Base-by-base conservation (phyloP, 2,329 filamentous ascomycete species). In the Eurotiales sp. region DNA sequence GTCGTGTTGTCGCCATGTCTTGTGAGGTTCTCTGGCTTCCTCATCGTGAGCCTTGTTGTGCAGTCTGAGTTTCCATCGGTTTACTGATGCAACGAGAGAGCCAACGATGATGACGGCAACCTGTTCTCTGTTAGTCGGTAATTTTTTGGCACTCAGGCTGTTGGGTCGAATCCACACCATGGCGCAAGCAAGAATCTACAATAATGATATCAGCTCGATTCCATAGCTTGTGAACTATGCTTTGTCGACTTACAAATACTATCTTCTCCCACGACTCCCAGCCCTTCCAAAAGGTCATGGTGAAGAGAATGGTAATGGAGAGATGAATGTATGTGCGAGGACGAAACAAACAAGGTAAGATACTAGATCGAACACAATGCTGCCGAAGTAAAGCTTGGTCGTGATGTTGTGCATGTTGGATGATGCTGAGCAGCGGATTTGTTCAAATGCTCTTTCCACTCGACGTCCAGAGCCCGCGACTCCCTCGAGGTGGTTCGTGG, bases 251-350 rank as follows among this genome's bases (percentile, higher is more conserved):
- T 75, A 95, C 90, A 74, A 95, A 89, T 48, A 85, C 88, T 84
- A 96, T 85, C 74, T 95, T 84, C 77, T 93, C 83, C 90, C 90
- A 96, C 61, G 93, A 73, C 59, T 80, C 75, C 90, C 90, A 95
- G 45, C 73, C 77, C 37, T 75, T 62, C 69, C 87, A 89, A 69
- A 90, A 88, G 34, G 46, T 51, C 64, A 71, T 72, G 46, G 46
- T 64, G 34, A 23, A 14, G 46, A 17, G 8, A 37, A 1, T 17
- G 12, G 34, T 10, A 37, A 37, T 11, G 15, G 3, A 19, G 17
- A 37, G 34, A 8, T 15, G 4, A 12, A 19, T 8, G 6, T 37
- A 37, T 37, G 34, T 17, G 15, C 4, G 10, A 4, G 34, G 21
- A 37, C 10, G 2, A 11, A 37, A 3, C 15, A 37, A 21, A 19